Conservation (phyloP, 2,329 filamentous ascomycete species). For the Diaporthe sp. region DNA sequence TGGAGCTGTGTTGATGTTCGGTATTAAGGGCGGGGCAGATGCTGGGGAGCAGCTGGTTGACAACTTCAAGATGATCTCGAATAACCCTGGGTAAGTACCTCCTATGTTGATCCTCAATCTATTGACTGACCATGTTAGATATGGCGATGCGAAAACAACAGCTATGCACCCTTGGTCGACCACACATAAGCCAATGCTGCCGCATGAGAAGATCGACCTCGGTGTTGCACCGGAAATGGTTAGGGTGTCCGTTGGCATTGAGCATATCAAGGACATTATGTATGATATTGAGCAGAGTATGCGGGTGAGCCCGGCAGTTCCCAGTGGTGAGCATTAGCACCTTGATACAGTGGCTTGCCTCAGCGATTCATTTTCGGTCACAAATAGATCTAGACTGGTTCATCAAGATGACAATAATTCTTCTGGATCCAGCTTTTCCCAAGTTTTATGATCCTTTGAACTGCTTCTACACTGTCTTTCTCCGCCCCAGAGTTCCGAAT, state of each 20-base stretch:
- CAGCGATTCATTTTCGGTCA: neutral
- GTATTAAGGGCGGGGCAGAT: conserved; percentile 59
- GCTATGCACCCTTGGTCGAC: conserved; percentile 79
- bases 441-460: too few species aligned
- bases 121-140: neutral
- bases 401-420: too few species aligned
- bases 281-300: conserved; percentile 40
- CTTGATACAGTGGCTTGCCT: neutral
- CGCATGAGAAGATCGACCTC: neutral
- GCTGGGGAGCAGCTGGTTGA: conserved; percentile 59
- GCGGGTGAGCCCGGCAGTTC: conserved; percentile 3
- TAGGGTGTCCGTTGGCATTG: conserved; percentile 54
- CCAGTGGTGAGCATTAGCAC: neutral
- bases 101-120: neutral
- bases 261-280: conserved; percentile 39
- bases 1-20: conserved; percentile 56
- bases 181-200: conserved; percentile 63
- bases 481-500: too few species aligned
- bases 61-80: conserved; percentile 77
- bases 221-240: conserved; percentile 74
- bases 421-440: too few species aligned
- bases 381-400: neutral
- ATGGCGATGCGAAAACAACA: conserved; percentile 60
- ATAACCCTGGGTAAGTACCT: conserved; percentile 76
- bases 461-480: too few species aligned